Percentiles rank a stretch among this genome's conserved stretches.
These are phyloP conservation scores for Daldinia bambusicola DNA, from an alignment of 495 filamentous ascomycete species.

Conservation along the genomic window DNA sequence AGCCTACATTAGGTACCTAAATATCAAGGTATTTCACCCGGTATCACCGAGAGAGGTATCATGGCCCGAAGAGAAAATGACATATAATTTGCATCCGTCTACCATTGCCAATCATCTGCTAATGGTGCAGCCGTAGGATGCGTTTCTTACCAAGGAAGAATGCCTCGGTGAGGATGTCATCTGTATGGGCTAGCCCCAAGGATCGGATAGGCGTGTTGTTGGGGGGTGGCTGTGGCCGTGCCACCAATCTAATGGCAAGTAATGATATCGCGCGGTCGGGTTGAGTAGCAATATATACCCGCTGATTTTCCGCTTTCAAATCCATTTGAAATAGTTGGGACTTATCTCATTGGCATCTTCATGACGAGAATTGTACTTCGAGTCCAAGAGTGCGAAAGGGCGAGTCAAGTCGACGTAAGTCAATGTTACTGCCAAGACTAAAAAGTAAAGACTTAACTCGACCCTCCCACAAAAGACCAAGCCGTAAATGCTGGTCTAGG, in stretches of 20 bases:
- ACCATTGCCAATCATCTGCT: not conserved
- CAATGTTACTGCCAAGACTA: slow-evolving; percentile 83
- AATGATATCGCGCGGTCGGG: slow-evolving; percentile 9
- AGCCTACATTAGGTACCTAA: slow-evolving; percentile 3
- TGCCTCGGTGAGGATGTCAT: not conserved
- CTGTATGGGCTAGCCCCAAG: not conserved
- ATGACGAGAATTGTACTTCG: slow-evolving; percentile 93
- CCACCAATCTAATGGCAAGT: slow-evolving; percentile 6
- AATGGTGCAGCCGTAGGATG: slow-evolving; percentile 3
- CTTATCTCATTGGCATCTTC: slow-evolving; percentile 47
- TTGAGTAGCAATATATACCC: not conserved
- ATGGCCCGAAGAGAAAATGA: slow-evolving; percentile 8
- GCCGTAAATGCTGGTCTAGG: slow-evolving; percentile 82
- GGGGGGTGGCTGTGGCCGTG: slow-evolving; percentile 12
- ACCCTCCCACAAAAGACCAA: slow-evolving; percentile 93
- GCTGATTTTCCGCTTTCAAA: not conserved
- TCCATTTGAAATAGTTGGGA: not conserved
- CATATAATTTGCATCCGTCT: slow-evolving; percentile 14
- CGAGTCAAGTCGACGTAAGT: slow-evolving; percentile 74
- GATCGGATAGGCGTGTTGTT: not conserved
- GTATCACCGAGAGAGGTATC: slow-evolving; percentile 3
- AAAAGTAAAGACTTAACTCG: slow-evolving; percentile 92
- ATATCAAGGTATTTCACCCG: not conserved
- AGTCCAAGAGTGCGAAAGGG: slow-evolving; percentile 81
- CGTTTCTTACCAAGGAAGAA: not conserved